Conservation (phyloP, 2,329 filamentous ascomycete genomes). For the Calonectria fujianensis region DNA sequence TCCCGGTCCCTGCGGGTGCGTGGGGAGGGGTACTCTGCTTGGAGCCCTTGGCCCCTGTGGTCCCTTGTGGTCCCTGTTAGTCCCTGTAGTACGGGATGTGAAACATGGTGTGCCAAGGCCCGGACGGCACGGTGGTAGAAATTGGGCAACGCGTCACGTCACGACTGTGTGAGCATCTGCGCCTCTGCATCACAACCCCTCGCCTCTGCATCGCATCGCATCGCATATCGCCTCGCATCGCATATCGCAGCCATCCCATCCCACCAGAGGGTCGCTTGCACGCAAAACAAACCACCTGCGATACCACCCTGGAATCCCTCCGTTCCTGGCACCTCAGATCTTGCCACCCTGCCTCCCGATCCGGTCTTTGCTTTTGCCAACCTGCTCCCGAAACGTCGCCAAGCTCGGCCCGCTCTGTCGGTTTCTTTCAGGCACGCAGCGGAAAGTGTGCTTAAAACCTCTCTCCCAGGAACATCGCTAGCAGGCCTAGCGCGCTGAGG, state of each 20-base stretch:
- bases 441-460: neutral
- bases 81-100: slow-evolving; percentile 28
- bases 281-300: slow-evolving; percentile 52
- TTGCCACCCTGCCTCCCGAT: slow-evolving; percentile 25
- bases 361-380: slow-evolving; percentile 20
- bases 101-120: slow-evolving; percentile 40
- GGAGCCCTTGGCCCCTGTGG: neutral
- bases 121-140: slow-evolving; percentile 31
- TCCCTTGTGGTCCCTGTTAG: slow-evolving; percentile 5
- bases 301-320: slow-evolving; percentile 52
- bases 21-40: neutral
- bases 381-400: slow-evolving; percentile 16
- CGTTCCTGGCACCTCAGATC: slow-evolving; percentile 44
- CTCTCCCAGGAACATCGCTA: neutral
- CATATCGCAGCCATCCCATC: slow-evolving; percentile 16
- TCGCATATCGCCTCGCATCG: slow-evolving; percentile 29
- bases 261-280: slow-evolving; percentile 31
- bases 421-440: slow-evolving; percentile 21
- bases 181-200: slow-evolving; percentile 33
- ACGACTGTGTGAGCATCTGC: slow-evolving; percentile 31
- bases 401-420: slow-evolving; percentile 26
- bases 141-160: slow-evolving; percentile 35
- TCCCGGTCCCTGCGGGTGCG: neutral
- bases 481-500: slow-evolving; percentile 2
- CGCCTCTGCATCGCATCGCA: slow-evolving; percentile 2